Conservation (phyloP, 768 basidiomycete species). For the Saitozyma sp. region DNA sequence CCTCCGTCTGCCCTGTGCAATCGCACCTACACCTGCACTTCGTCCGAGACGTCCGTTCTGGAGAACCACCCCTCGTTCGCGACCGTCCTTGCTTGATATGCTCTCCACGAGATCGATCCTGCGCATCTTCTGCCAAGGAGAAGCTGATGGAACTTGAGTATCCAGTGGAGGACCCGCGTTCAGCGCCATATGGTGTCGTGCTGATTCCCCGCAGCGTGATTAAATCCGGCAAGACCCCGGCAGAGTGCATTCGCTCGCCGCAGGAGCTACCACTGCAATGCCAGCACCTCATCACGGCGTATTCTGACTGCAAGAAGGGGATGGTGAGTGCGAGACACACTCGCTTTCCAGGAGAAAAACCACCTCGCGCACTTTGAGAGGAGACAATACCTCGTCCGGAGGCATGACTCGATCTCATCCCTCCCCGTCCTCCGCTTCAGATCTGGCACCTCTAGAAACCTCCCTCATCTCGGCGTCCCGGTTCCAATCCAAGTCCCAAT, state of each 20-base stretch:
- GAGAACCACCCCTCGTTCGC: neutral
- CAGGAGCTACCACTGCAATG: conserved; percentile 48
- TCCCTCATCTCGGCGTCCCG: too few species aligned
- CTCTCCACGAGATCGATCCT: too few species aligned
- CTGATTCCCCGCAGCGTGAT: conserved; percentile 31
- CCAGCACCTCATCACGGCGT: conserved; percentile 46
- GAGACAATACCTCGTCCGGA: neutral
- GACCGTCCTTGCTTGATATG: too few species aligned
- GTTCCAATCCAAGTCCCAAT: too few species aligned
- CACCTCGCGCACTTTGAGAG: neutral
- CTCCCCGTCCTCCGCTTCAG: neutral
- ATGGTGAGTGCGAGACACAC: conserved; percentile 37
- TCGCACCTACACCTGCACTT: too few species aligned
- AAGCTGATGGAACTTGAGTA: too few species aligned
- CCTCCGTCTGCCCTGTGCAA: too few species aligned
- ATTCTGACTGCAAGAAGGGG: conserved; percentile 50
- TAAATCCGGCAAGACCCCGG: conserved; percentile 40
- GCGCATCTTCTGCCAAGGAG: too few species aligned
- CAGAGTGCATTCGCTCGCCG: conserved; percentile 44
- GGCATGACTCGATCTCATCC: neutral
- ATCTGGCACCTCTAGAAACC: neutral
- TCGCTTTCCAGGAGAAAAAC: neutral
- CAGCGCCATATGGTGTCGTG: too few species aligned
- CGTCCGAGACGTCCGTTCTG: too few species aligned
- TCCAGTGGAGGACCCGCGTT: too few species aligned